Base-by-base conservation (phyloP, 768 basidiomycete genomes). In the Boletus barrowsii region DNA sequence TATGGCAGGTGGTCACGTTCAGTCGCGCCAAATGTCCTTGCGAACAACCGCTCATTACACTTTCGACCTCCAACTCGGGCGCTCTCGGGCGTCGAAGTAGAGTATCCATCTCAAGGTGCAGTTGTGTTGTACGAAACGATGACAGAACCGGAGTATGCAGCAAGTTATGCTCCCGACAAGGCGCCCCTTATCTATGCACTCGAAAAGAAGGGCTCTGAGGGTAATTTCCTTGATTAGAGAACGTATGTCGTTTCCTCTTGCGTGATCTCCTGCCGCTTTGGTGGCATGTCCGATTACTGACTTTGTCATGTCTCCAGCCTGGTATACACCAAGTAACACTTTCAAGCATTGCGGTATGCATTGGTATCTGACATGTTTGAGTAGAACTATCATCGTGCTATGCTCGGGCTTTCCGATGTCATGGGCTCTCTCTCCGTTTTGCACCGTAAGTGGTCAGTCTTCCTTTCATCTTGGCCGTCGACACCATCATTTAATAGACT, bases 11-110 rank as follows among this genome's bases (percentile, higher is more conserved):
- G n/a, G n/a, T n/a, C n/a, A n/a, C n/a, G n/a, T n/a, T n/a, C n/a
- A 68, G 70, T 73, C 8, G 49, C 57, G 8, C 59, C 59, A 9
- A 62, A 71, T 17, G 50, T 51, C 0, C 73, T 71, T 55, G 65
- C 69, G 11, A 73, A 72, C 52, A 73, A 68, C 42, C 72, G 69
- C 61, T 70, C 9, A 42, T 66, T 1, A 60, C 68, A 10, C 58
- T 53, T 42, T 61, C 61, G 14, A 47, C 9, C 30, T 63, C 49
- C 24, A 40, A 53, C 26, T 10, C 54, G 0, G 59, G 58, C 4
- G 61, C 48, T n/a, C 49, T 47, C 53, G 1, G 51, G 50, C 10
- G 29, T 57, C 18, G 29, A 50, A 8, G 26, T 51, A 2, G 56
- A 59, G 24, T 56, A 66, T 44, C 40, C 51, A 10, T 45, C 56